Percentiles rank a stretch among this genome's conserved stretches.
Conservation (phyloP, 2,329 filamentous ascomycete species). For the Cladorrhinum sp. region DNA sequence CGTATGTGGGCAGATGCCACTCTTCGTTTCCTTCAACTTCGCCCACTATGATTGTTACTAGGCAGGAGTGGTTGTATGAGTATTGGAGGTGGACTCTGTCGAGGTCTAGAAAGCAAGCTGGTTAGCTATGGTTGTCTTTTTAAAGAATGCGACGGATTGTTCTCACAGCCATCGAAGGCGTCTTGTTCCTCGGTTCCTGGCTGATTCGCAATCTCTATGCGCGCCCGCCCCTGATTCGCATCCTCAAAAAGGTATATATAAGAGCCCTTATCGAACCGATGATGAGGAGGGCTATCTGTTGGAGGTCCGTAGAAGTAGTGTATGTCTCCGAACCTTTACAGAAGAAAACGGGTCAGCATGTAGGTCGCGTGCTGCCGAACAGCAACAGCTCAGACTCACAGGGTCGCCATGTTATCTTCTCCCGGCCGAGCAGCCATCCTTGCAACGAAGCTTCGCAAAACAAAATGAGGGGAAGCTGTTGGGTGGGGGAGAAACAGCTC, state of each 20-base stretch:
- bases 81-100: conserved; percentile 64
- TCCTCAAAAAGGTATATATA: conserved; percentile 81
- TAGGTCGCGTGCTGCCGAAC: background rate
- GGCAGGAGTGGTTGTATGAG: conserved; percentile 69
- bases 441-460: conserved; percentile 4
- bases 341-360: conserved; percentile 25
- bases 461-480: conserved; percentile 10
- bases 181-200: conserved; percentile 74
- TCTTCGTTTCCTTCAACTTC: conserved; percentile 51
- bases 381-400: conserved; percentile 33
- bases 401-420: conserved; percentile 47
- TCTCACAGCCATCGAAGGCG: conserved; percentile 73
- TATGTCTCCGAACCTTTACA: conserved; percentile 66
- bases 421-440: conserved; percentile 45
- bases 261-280: conserved; percentile 75
- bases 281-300: conserved; percentile 65
- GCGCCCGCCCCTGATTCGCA: conserved; percentile 61
- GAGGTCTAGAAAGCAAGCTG: conserved; percentile 49
- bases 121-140: conserved; percentile 20
- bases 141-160: background rate
- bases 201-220: conserved; percentile 73
- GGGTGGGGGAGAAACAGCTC: background rate
- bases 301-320: conserved; percentile 77
- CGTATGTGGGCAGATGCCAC: conserved; percentile 74
- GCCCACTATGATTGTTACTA: conserved; percentile 66